Base-by-base conservation (phyloP, 2,329 filamentous ascomycete species). In the Monosporascus sp. region DNA sequence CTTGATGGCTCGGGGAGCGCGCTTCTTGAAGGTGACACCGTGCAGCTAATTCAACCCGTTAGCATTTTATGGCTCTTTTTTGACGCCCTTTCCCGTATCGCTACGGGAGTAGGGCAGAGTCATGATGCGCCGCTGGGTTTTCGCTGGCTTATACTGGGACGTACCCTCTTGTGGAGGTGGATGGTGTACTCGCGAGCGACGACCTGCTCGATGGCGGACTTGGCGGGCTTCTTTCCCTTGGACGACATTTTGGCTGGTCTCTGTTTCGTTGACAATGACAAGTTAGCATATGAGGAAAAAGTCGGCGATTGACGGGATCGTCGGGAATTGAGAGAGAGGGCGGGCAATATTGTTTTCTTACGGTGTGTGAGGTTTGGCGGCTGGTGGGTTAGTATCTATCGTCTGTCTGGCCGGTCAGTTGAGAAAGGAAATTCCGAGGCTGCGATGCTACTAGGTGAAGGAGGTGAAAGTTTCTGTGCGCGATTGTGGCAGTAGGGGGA, bases 101-200 rank as follows among this genome's bases (percentile, higher is more conserved):
- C 37, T 40, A 40, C 37, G 37, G 37, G 37, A 40, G 37, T 7
- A 43, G 40, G 14, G 40, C 40, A 43, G 40, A 43, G 40, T 43
- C 40, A 31, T 3, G n/a, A 43, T 43, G 24, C 24, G 43, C 43
- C 43, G 43, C 43, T 31, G 43, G 43, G 43, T 45, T 45, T 45
- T 45, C 43, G 43, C 43, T 45, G 43, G 43, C 49, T 55, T 50
- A 40, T 40, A 50, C 38, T 51, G 55, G 56, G 76, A 88, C 88
- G 76, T 92, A 95, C 90, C 80, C 93, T 89, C 89, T 96, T 97
- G 90, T 99, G 94, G 71, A 99, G 82, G 86, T 99, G 93, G 82
- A 99, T 97, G 79, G 94, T 99, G 87, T 99, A 99, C 85, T 99
- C 95, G 85, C 94, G 91, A 72, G 94, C 88, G 78, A 99, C 93